phyloP scores from a whole-genome alignment of 1,284 basidiomycete species.

The Nidula niveotomentosa region DNA sequence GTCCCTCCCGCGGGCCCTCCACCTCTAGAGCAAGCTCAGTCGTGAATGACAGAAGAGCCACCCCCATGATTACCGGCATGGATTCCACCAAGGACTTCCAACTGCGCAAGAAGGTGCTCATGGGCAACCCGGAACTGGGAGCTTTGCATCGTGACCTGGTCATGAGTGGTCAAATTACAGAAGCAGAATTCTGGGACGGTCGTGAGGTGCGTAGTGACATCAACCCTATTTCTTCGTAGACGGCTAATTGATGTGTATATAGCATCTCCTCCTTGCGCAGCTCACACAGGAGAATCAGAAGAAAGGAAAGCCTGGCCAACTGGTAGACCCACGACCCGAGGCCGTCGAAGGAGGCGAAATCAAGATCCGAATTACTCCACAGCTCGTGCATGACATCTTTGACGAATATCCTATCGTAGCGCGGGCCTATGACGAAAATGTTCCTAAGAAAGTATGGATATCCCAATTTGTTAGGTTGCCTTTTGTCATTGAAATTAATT shows the following conservation, averaged over 20 bases:
- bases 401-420: constrained; percentile 97
- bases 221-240: constrained; percentile 6
- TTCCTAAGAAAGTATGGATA: constrained; percentile 72
- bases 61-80: constrained; percentile 53
- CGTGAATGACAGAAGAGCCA: constrained; percentile 49
- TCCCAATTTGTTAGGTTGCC: constrained; percentile 9
- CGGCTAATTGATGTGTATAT: constrained; percentile 9
- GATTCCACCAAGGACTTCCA: constrained; percentile 67
- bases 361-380: constrained; percentile 90
- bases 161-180: constrained; percentile 80
- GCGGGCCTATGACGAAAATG: constrained; percentile 91
- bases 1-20: constrained; percentile 29
- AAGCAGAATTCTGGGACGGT: constrained; percentile 95
- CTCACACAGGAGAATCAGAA: constrained; percentile 73
- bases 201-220: constrained; percentile 63
- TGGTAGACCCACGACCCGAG: constrained; percentile 89
- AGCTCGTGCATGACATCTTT: constrained; percentile 94
- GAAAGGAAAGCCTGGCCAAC: constrained; percentile 81
- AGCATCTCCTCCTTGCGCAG: constrained; percentile 74
- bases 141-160: constrained; percentile 86
- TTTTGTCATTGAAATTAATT: constrained; percentile 3
- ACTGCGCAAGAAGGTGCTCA: constrained; percentile 77
- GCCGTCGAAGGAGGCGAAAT: constrained; percentile 78
- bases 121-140: constrained; percentile 75
- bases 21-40: constrained; percentile 62